A percentile compares a stretch with the other conserved stretches of the same genome.
Conservation (phyloP, 2,329 filamentous ascomycete species). For the Epichloe coenophiala region DNA sequence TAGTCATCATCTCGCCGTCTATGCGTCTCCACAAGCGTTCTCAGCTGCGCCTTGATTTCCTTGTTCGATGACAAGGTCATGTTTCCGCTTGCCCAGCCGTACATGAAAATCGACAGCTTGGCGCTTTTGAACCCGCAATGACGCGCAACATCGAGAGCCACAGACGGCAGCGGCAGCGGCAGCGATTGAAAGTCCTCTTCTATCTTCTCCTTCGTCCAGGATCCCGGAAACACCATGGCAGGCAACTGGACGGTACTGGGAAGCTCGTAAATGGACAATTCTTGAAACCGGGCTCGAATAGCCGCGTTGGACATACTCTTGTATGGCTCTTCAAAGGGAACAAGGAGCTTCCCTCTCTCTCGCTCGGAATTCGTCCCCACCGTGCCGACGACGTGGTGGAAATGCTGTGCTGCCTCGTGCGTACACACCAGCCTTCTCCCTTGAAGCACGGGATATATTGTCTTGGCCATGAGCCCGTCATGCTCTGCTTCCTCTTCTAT, state of each 20-base stretch:
- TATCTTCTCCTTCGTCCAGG: constrained; percentile 16
- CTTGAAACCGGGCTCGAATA: constrained; percentile 16
- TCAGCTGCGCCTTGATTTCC: constrained; percentile 23
- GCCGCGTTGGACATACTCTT: constrained; percentile 5
- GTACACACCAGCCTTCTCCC: constrained; percentile 24
- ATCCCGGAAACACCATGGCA: constrained; percentile 16
- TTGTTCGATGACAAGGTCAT: constrained; percentile 28
- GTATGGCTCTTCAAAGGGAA: constrained; percentile 14
- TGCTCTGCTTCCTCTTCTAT: constrained; percentile 21
- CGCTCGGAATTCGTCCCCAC: constrained; percentile 25
- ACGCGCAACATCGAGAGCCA: constrained; percentile 20
- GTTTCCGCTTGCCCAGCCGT: constrained; percentile 23
- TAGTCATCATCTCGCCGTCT: constrained; percentile 15
- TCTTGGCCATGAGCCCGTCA: constrained; percentile 20
- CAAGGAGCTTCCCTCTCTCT: constrained; percentile 20
- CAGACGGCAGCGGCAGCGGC: constrained; percentile 17
- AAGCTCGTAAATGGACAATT: constrained; percentile 19
- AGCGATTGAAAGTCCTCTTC: constrained; percentile 12
- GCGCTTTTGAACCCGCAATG: constrained; percentile 21
- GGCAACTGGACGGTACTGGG: constrained; percentile 22
- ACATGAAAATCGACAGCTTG: constrained; percentile 26
- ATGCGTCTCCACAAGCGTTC: constrained; percentile 20
- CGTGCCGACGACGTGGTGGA: constrained; percentile 21
- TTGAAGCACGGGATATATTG: constrained; percentile 21
- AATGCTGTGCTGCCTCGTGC: constrained; percentile 23